Evolutionary conservation across 805 yeast species (phyloP).

Genomic region (Blastobotrys mokoenaii): DNA sequence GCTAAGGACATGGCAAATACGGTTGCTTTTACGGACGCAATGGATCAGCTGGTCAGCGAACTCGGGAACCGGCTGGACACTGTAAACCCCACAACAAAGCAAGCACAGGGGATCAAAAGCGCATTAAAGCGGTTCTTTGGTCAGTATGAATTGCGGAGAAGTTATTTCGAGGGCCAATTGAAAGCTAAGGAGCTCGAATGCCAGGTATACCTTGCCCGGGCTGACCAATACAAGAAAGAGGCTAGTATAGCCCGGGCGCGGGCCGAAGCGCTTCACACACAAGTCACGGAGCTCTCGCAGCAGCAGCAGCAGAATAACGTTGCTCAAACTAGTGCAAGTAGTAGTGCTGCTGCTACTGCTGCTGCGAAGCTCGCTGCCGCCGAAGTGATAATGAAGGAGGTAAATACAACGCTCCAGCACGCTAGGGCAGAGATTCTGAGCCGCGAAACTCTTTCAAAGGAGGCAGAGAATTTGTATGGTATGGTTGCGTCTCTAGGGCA

Average conservation of each 20-base stretch:
- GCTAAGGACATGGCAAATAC: neutral
- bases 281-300: too few relatives aligned
- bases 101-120: conserved; percentile 7
- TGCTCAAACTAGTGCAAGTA: too few relatives aligned
- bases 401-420: too few relatives aligned
- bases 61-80: neutral
- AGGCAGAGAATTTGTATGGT: too few relatives aligned
- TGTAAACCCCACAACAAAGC: neutral
- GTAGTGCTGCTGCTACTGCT: too few relatives aligned
- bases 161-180: conserved; percentile 7
- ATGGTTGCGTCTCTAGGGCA: too few relatives aligned
- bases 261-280: neutral
- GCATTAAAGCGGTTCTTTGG: conserved; percentile 13
- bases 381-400: too few relatives aligned
- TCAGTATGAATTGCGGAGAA: conserved; percentile 15
- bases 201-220: conserved; percentile 23
- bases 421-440: too few relatives aligned
- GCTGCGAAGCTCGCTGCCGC: too few relatives aligned
- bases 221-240: conserved; percentile 25
- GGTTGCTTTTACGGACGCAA: neutral
- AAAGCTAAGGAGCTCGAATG: conserved; percentile 14
- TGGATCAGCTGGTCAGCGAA: neutral
- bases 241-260: neutral
- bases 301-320: conserved; percentile 26
- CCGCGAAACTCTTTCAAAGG: too few relatives aligned